Evolutionary conservation across 768 basidiomycete species (phyloP).

Genomic region (Lyophyllum shimeji): DNA sequence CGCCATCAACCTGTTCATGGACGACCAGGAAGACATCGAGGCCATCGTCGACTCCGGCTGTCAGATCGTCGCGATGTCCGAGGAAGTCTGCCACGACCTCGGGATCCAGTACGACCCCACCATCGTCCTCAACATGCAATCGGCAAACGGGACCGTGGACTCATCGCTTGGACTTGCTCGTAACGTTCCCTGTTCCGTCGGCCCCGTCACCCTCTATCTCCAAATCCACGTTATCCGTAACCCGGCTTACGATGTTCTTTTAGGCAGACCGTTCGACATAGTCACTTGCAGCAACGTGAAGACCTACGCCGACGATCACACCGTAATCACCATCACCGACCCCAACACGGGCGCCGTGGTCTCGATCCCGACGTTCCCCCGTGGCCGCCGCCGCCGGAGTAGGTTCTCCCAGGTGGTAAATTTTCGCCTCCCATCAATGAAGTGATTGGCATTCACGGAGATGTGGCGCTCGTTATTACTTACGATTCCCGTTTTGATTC

Average conservation of each 20-base stretch:
- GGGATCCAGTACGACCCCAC: constrained; percentile 18
- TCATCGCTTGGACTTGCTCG: constrained; percentile 20
- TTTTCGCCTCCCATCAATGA: background rate
- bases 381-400: background rate
- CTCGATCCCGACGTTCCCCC: background rate
- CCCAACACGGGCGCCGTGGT: constrained; percentile 15
- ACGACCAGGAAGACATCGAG: constrained; percentile 18
- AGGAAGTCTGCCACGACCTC: constrained; percentile 18
- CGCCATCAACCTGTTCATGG: constrained; percentile 18
- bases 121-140: constrained; percentile 21
- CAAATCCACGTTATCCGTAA: constrained; percentile 25
- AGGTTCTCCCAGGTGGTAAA: background rate
- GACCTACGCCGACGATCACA: constrained; percentile 17
- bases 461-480: background rate
- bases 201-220: constrained; percentile 21
- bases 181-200: constrained; percentile 24
- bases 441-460: background rate
- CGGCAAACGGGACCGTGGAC: constrained; percentile 21
- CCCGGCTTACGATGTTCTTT: constrained; percentile 25
- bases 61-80: constrained; percentile 13
- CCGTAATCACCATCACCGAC: constrained; percentile 19
- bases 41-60: background rate
- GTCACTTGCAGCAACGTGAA: constrained; percentile 15
- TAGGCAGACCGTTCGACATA: constrained; percentile 26
- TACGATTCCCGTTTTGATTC: background rate